Evolutionary conservation across 495 filamentous ascomycete genomes (phyloP).

Genomic region (Daldinia grandis): DNA sequence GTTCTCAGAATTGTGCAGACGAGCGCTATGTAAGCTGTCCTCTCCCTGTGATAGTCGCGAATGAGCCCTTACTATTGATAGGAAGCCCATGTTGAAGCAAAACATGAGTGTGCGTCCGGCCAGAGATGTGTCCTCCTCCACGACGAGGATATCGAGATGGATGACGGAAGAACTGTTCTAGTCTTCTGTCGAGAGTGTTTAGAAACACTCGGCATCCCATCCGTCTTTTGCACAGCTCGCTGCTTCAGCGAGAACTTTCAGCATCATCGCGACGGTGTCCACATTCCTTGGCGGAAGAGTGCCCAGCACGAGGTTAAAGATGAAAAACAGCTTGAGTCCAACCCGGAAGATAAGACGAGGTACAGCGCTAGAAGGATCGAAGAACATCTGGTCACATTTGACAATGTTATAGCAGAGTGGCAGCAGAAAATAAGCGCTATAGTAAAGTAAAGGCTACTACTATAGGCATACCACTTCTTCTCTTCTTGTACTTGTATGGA

Average conservation of each 20-base stretch:
- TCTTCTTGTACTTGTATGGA: not conserved
- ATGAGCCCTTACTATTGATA: conserved; percentile 21
- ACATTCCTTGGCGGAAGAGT: conserved; percentile 47
- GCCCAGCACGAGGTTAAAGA: conserved; percentile 37
- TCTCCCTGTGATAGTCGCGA: not conserved
- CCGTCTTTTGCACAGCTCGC: conserved; percentile 51
- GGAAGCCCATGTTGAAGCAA: conserved; percentile 34
- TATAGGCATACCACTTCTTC: not conserved
- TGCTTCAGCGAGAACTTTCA: conserved; percentile 54
- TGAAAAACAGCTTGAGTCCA: conserved; percentile 43
- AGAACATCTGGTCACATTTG: conserved; percentile 40
- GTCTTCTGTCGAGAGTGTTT: conserved; percentile 56
- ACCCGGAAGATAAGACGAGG: conserved; percentile 36
- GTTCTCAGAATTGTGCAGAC: conserved; percentile 53
- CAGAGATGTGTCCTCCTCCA: conserved; percentile 32
- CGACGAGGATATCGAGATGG: conserved; percentile 39
- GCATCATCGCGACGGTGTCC: conserved; percentile 51
- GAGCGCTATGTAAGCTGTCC: conserved; percentile 52
- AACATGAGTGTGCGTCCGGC: conserved; percentile 43
- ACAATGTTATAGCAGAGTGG: conserved; percentile 48
- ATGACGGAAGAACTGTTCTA: conserved; percentile 23
- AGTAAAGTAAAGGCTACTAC: conserved; percentile 3
- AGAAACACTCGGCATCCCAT: conserved; percentile 41
- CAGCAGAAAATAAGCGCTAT: conserved; percentile 44
- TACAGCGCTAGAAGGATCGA: conserved; percentile 48